Evolutionary conservation across 306 rosid species (phyloP).

Genomic region (Cicer arietinum): DNA sequence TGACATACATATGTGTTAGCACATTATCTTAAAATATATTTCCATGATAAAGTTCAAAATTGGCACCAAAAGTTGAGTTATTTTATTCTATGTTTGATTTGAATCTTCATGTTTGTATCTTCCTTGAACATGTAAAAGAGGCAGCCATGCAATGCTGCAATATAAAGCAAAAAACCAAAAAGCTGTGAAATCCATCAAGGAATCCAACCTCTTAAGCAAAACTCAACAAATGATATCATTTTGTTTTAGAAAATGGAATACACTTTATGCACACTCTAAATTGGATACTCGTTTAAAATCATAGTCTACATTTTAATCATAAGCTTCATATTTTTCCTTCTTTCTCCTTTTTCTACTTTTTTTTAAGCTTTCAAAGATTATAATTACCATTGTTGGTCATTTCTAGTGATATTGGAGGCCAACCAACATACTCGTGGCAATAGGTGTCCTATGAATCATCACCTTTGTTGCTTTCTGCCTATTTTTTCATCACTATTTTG

Average conservation of each 20-base stretch:
- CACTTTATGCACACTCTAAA: constrained; percentile 57
- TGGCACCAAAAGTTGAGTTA: constrained; percentile 33
- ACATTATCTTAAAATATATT: constrained; percentile 29
- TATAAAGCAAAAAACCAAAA: constrained; percentile 48
- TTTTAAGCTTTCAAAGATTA: constrained; percentile 61
- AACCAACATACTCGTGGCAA: constrained; percentile 64
- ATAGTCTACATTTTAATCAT: constrained; percentile 70
- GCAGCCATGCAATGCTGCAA: constrained; percentile 42
- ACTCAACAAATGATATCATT: constrained; percentile 59
- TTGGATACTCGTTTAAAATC: constrained; percentile 58
- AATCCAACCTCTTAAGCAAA: constrained; percentile 65
- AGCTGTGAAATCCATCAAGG: constrained; percentile 47
- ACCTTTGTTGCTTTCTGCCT: constrained; percentile 49
- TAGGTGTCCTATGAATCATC: constrained; percentile 64
- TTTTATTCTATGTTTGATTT: constrained; percentile 33
- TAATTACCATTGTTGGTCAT: constrained; percentile 61
- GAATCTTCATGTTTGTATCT: constrained; percentile 31
- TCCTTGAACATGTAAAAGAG: constrained; percentile 35
- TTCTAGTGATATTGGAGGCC: constrained; percentile 70
- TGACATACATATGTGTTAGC: constrained; percentile 30
- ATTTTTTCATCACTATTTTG: constrained; percentile 44
- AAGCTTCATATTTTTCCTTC: constrained; percentile 44
- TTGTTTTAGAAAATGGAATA: constrained; percentile 68
- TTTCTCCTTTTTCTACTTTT: constrained; percentile 40
- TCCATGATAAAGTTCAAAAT: constrained; percentile 40